A percentile compares a stretch with the other conserved stretches of the same genome.
Conservation (phyloP, 164 flowering plant genomes). For the Vitis riparia region DNA sequence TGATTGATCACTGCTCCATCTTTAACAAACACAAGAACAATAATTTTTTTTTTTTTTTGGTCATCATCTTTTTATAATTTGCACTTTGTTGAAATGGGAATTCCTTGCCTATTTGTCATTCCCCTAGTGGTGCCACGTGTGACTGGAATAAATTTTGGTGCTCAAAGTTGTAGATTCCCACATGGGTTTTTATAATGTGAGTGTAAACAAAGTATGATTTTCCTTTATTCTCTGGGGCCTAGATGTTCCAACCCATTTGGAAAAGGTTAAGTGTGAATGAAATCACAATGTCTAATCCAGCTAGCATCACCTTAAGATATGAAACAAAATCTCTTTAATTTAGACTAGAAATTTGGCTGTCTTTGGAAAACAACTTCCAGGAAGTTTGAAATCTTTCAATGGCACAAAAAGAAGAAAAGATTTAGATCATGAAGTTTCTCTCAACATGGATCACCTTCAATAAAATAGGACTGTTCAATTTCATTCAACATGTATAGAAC, state of each 20-base stretch:
- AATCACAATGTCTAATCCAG: slow-evolving; percentile 7
- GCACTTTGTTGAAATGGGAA: background rate
- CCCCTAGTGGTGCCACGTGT: background rate
- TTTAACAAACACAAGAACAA: slow-evolving; percentile 23
- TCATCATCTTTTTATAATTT: background rate
- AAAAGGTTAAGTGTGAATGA: slow-evolving; percentile 11
- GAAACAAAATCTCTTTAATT: background rate
- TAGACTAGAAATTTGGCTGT: too few relatives aligned
- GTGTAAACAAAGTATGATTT: slow-evolving; percentile 7
- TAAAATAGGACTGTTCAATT: too few relatives aligned
- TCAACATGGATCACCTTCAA: too few relatives aligned
- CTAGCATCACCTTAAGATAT: slow-evolving; percentile 2
- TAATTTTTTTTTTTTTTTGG: slow-evolving; percentile 3
- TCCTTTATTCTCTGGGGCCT: slow-evolving; percentile 29
- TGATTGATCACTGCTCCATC: slow-evolving; percentile 25
- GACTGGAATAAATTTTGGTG: background rate
- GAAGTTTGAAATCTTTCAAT: too few relatives aligned
- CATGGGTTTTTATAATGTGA: background rate
- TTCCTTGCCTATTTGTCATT: slow-evolving; percentile 5
- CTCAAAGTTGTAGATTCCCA: slow-evolving; percentile 5
- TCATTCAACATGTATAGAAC: too few relatives aligned
- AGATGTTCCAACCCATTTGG: slow-evolving; percentile 31
- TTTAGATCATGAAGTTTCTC: too few relatives aligned
- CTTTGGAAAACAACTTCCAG: too few relatives aligned
- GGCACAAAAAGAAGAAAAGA: too few relatives aligned